Evolutionary conservation across 73 alveolate species (phyloP), one percentile per base, ranked within the genome.

Genomic region (Paramecium sonneborni): DNA sequence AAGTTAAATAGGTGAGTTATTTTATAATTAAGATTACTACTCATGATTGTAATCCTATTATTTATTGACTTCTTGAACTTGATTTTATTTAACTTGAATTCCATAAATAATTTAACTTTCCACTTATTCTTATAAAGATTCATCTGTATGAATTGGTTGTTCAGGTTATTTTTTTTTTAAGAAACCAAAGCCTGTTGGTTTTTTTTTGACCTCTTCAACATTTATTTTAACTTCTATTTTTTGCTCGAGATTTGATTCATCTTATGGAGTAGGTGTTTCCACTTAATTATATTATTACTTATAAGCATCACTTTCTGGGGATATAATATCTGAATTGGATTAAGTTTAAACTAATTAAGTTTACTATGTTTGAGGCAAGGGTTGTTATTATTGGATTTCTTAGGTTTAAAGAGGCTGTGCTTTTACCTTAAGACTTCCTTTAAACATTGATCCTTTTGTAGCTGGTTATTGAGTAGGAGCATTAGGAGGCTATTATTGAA

Each of bases 201-300:
- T 79, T 18, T 38, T 38, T 46, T 79, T 39, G 34, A 79, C 90
- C 28, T 79, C 90, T 43, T 79, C 90, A 18, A 44, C 90, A 79
- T 44, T 79, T 24, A 39, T 8, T 79, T 74, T 74, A 7, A 74
- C 58, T 74, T 74, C 87, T 3, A 72, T 6, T 72, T 72, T 72
- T 37, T 35, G n/a, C 55, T 72, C 86, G 11, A 32, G 6, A 72
- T 34, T 62, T n/a, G 84, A 32, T 37, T 34, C 76, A 20, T 79
- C 90, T 41, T 43, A 18, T 79, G 90, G 76, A 43, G 90, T 43
- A 11, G 90, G 90, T 41, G 72, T 79, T 44, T 79, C 90, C 55
- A 43, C 46, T 37, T 43, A 79, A 79, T 79, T 79, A 23, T 18
- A 23, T 79, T 79, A 46, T 23, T 79, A 46, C 55, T 79, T 79